Evolutionary conservation across 805 yeast genomes (phyloP).

Genomic region (Nadsonia fulvescens): DNA sequence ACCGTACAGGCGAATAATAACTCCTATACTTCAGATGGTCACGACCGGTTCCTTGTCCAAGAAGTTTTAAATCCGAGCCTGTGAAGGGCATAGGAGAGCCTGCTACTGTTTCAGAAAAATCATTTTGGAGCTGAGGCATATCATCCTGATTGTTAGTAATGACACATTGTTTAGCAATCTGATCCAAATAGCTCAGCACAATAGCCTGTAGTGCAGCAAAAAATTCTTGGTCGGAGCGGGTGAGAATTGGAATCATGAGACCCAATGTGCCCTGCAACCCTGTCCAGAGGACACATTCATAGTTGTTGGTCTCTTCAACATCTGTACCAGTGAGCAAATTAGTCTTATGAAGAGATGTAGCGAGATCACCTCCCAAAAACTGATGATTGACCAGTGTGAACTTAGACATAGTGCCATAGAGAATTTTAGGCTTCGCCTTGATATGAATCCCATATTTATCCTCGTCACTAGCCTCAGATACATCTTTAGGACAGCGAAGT

Average conservation of each 20-base stretch:
- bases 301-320: conserved; percentile 46
- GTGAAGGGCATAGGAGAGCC: too few relatives aligned
- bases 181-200: too few relatives aligned
- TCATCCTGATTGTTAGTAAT: too few relatives aligned
- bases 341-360: conserved; percentile 40
- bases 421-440: conserved; percentile 16
- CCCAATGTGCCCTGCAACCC: conserved; percentile 80
- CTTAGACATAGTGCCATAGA: conserved; percentile 31
- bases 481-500: conserved; percentile 37
- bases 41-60: too few relatives aligned
- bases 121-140: conserved; percentile 15
- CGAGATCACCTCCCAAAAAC: conserved; percentile 52
- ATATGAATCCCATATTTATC: conserved; percentile 29
- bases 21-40: conserved; percentile 55
- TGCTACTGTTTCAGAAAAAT: too few relatives aligned
- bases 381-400: conserved; percentile 37
- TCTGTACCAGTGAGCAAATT: conserved; percentile 42
- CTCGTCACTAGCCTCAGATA: conserved; percentile 30
- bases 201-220: too few relatives aligned
- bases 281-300: too few relatives aligned
- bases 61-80: too few relatives aligned
- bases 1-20: conserved; percentile 61
- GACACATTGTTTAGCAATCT: too few relatives aligned
- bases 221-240: conserved; percentile 42
- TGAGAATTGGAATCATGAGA: conserved; percentile 44